Conservation (phyloP, 441 rosid species). For the Dalechampia spathulata region DNA sequence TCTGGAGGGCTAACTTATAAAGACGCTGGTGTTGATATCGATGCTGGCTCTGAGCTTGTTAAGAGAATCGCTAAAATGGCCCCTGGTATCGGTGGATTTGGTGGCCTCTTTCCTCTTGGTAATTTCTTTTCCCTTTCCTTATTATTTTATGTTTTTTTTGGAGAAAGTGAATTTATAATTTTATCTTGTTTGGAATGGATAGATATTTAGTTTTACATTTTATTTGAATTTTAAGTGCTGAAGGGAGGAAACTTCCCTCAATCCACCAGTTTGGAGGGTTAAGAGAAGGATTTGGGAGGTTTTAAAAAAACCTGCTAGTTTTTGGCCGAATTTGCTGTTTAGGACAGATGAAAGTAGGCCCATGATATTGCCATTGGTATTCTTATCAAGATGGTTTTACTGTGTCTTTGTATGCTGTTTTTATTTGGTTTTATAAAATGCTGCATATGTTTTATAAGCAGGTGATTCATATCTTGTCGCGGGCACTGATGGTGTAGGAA, state of each 20-base stretch:
- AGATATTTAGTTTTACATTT: too few species aligned
- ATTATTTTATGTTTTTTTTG: background rate
- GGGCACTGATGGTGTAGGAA: slow-evolving; percentile 97
- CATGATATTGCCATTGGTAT: too few species aligned
- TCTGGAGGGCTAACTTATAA: slow-evolving; percentile 52
- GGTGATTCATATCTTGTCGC: slow-evolving; percentile 91
- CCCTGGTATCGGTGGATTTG: slow-evolving; percentile 90
- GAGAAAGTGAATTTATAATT: too few species aligned
- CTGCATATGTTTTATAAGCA: slow-evolving; percentile 18
- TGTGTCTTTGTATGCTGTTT: background rate
- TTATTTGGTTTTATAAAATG: background rate
- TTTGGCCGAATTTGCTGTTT: too few species aligned
- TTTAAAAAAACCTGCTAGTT: too few species aligned
- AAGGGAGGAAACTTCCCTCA: too few species aligned
- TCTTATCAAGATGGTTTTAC: too few species aligned
- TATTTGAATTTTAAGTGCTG: too few species aligned
- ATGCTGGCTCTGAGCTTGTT: slow-evolving; percentile 92
- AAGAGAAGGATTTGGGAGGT: too few species aligned
- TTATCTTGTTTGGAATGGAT: too few species aligned
- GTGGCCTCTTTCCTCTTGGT: slow-evolving; percentile 87
- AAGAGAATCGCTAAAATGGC: slow-evolving; percentile 81
- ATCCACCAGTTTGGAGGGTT: too few species aligned
- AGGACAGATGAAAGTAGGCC: too few species aligned
- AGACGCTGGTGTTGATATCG: slow-evolving; percentile 91
- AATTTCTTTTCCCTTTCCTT: background rate